Base-by-base conservation (phyloP, 495 filamentous ascomycete species). In the Aspergillus olivimuriae region DNA sequence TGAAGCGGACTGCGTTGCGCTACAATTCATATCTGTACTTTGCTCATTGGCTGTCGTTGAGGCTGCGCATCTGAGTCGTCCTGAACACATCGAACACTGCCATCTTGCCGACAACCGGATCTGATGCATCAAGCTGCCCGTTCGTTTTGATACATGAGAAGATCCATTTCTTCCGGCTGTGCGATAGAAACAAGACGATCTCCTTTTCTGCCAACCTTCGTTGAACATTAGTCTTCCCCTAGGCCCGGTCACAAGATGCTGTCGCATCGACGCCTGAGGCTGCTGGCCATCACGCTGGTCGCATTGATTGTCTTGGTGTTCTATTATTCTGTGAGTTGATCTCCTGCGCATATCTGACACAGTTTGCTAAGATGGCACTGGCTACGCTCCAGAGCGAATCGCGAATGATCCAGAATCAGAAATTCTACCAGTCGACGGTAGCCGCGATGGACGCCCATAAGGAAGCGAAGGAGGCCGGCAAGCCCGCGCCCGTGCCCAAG, bases 211-310 rank as follows among this genome's bases (percentile, higher is more conserved):
- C n/a, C n/a, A n/a, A n/a, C n/a, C n/a, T n/a, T n/a, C n/a, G n/a
- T n/a, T n/a, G n/a, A n/a, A n/a, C n/a, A n/a, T n/a, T n/a, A n/a
- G n/a, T n/a, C n/a, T n/a, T n/a, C n/a, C 22, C 2, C 23, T 16
- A 31, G 14, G 18, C 36, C 11, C 21, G 24, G 17, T 17, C 42
- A 50, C 61, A 70, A 35, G 33, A 90, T 94, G 87, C 78, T 81
- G 53, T 86, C 86, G 1, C 73, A 74, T 53, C 76, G 87, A 44
- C 80, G 86, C 41, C 46, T 86, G 32, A 80, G 78, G 41, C 60
- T 80, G 28, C 58, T 84, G 20, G 67, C 70, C 39, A 66, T 85
- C 57, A 59, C 76, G 22, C 62, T 80, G 39, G 51, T 87, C 43
- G 68, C 74, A 43, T 61, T 71, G 34, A 55, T 86, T 30, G 62